Evolutionary conservation across 2,329 filamentous ascomycete species (phyloP), one percentile per base, ranked within the genome.

Genomic region (Gremmenia infestans): DNA sequence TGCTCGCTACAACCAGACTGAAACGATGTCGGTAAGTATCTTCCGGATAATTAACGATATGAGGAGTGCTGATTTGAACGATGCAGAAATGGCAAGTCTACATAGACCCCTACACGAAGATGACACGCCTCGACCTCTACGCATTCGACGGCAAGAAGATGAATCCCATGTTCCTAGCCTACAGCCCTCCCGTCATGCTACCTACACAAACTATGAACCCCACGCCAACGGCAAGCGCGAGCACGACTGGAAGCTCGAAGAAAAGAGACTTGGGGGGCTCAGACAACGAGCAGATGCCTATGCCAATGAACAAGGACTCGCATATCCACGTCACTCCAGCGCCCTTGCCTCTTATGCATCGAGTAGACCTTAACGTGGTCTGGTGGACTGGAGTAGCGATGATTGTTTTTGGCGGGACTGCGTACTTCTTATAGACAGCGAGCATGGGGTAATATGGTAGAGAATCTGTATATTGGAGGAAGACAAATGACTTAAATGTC

Each of bases 121-220:
- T 83, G 56, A 76, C 74, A 45, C 81, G 86, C 53, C 78, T 90
- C 23, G 82, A 88, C 61, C 77, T 90, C 47, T 85, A 76, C 70
- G 70, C 78, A 63, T 82, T 79, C 63, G 82, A 88, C 67, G 86
- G 86, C 56, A 72, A 81, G 1, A 85, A 83, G 11, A 73, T 88
- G 72, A 80, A 85, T 62, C 86, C 86, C 11, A 78, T 90, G 76
- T 89, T 86, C 70, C 76, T 87, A 47, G 80, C 78, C 60, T 82
- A 79, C 67, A 76, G 72, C 12, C 81, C 84, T 5, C 85, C 86
- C 0, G 73, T 84, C 65, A 89, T 89, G 85, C 79, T 89, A 5
- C 86, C 86, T 2, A 88, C 86, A 3, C 75, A 76, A 11, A 87
- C 83, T 0, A 74, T 89, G 57, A 85, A 88, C 65, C 82, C 85